Conservation (phyloP, 1,139 yeast species). For the Taiozyma onychis region DNA sequence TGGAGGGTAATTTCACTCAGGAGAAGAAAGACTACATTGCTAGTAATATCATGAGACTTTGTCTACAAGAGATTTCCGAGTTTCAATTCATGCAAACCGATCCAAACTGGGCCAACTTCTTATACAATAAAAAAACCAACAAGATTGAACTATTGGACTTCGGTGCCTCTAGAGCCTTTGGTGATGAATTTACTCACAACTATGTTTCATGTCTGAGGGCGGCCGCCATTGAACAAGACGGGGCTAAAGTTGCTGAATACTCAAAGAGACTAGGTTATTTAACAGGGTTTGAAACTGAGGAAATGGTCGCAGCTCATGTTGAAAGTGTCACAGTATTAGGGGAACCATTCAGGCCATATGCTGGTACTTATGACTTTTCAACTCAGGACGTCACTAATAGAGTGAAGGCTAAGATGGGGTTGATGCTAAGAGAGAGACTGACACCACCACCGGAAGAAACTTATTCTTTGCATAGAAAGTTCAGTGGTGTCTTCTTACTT, state of each 20-base stretch:
- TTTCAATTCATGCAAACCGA: constrained; percentile 97
- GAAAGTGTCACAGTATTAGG: constrained; percentile 88
- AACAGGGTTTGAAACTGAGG: constrained; percentile 82
- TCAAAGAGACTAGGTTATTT: constrained; percentile 79
- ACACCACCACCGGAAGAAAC: constrained; percentile 99
- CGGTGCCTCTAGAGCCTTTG: constrained; percentile 88
- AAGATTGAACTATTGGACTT: constrained; percentile 86
- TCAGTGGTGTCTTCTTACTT: constrained; percentile 87
- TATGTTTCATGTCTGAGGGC: constrained; percentile 73
- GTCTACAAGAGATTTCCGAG: constrained; percentile 76
- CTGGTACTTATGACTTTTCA: constrained; percentile 63
- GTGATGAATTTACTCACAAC: constrained; percentile 58
- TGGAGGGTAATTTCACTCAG: constrained; percentile 72
- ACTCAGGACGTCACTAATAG: constrained; percentile 91
- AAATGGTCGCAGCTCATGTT: constrained; percentile 88
- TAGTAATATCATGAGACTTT: constrained; percentile 77
- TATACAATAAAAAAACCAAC: constrained; percentile 60
- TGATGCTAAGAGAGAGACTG: constrained; percentile 86
- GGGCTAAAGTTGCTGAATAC: constrained; percentile 55
- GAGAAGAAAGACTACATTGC: constrained; percentile 77
- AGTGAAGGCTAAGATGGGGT: constrained; percentile 75
- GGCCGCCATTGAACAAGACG: constrained; percentile 60
- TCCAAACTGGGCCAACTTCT: constrained; percentile 98
- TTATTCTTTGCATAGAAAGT: constrained; percentile 87
- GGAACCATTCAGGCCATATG: constrained; percentile 72